Evolutionary conservation across 495 filamentous ascomycete genomes (phyloP).

Genomic region (Penicillium cosmopolitanum): DNA sequence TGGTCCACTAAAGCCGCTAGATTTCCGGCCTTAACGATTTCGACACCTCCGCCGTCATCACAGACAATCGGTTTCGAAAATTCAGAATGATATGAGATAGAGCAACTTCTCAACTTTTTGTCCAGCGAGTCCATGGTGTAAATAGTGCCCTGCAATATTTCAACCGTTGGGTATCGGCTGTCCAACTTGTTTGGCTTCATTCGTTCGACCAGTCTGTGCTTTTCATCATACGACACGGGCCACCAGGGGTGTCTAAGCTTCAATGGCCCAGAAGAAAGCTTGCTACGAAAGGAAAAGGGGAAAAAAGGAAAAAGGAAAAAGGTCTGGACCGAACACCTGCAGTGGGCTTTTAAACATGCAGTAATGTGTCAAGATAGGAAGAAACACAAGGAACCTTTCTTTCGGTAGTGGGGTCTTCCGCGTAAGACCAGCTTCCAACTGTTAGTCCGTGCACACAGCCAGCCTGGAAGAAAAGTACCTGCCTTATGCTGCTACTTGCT

Average conservation of each 20-base stretch:
- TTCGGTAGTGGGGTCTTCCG: slow-evolving; percentile 13
- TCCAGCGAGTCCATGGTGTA: slow-evolving; percentile 10
- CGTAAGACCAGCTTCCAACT: slow-evolving; percentile 6
- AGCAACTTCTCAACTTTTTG: slow-evolving; percentile 5
- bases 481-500: not conserved
- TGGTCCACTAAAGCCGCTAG: slow-evolving; percentile 86
- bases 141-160: slow-evolving; percentile 4
- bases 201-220: slow-evolving; percentile 3
- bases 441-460: not conserved
- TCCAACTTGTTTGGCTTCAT: slow-evolving; percentile 7
- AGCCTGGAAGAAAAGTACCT: not conserved
- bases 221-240: not conserved
- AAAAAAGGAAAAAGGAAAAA: not conserved
- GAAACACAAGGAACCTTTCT: not conserved
- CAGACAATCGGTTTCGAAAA: slow-evolving; percentile 64
- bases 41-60: slow-evolving; percentile 62
- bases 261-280: not conserved
- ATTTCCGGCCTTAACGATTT: slow-evolving; percentile 76
- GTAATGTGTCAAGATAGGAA: not conserved
- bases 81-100: slow-evolving; percentile 13
- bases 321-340: not conserved
- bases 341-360: not conserved
- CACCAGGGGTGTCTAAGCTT: not conserved
- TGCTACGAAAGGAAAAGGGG: not conserved
- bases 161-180: not conserved